A percentile compares a stretch with the other conserved stretches of the same genome.
phyloP scores from a whole-genome alignment of 2,329 filamentous ascomycete genomes.

The Leptographium procerum region DNA sequence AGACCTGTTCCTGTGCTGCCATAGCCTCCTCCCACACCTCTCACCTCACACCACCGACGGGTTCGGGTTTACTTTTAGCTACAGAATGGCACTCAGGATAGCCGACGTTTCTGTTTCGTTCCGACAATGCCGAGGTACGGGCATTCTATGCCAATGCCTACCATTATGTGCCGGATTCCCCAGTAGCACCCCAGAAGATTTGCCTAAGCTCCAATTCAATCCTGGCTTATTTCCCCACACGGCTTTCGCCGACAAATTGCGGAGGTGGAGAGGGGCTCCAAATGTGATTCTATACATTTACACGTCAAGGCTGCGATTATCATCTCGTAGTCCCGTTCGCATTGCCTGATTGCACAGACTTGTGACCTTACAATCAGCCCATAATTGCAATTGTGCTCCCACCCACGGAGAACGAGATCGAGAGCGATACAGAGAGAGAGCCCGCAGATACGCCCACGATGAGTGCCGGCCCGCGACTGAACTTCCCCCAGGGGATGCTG shows the following conservation, averaged over 20 bases:
- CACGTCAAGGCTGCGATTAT: neutral
- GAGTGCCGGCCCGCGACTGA: neutral
- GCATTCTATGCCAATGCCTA: too few species aligned
- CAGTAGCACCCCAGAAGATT: too few species aligned
- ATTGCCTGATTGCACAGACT: neutral
- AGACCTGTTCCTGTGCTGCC: too few species aligned
- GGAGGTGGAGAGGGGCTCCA: neutral
- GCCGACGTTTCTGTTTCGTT: neutral
- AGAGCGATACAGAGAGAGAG: too few species aligned
- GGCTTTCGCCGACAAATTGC: neutral
- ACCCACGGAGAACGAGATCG: too few species aligned
- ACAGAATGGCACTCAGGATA: too few species aligned
- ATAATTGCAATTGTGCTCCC: neutral
- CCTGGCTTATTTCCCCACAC: neutral
- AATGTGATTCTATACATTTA: neutral
- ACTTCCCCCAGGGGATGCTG: slow-evolving; percentile 58
- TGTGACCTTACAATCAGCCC: neutral
- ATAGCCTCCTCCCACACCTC: too few species aligned
- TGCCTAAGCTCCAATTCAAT: too few species aligned
- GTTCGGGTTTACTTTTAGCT: too few species aligned
- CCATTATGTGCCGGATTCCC: too few species aligned
- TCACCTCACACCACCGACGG: too few species aligned
- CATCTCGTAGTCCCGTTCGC: neutral
- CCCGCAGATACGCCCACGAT: neutral
- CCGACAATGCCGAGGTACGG: neutral